Percentiles rank a stretch among this genome's conserved stretches.
Evolutionary conservation across 2,329 filamentous ascomycete species (phyloP).

Genomic region (Cucurbitaria berberidis): DNA sequence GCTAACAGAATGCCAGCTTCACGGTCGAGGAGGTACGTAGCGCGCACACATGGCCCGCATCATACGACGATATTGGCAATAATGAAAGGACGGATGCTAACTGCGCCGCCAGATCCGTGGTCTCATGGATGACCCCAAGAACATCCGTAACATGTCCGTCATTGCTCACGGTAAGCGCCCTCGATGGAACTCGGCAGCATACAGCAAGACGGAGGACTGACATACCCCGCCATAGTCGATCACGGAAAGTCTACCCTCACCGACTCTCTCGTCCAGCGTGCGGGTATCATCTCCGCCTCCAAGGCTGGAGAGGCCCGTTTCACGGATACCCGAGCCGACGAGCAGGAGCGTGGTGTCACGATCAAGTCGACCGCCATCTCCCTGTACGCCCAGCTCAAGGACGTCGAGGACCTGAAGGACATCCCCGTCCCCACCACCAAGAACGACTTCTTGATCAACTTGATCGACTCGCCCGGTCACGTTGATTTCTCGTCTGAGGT

Average conservation of each 20-base stretch:
- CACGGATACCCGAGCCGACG: conserved; percentile 95
- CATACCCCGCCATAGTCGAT: conserved; percentile 68
- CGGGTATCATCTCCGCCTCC: conserved; percentile 98
- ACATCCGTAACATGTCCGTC: conserved; percentile 96
- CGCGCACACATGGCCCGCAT: conserved; percentile 29
- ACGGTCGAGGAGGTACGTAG: conserved; percentile 83
- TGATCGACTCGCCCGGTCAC: conserved; percentile 99
- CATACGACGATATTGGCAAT: conserved; percentile 21
- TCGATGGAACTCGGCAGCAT: conserved; percentile 18
- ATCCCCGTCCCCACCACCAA: conserved; percentile 88
- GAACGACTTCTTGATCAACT: conserved; percentile 99
- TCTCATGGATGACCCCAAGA: conserved; percentile 79
- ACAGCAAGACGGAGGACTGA: conserved; percentile 29
- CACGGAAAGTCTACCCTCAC: conserved; percentile 99
- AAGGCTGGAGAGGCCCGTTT: conserved; percentile 96
- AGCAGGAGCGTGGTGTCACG: conserved; percentile 99
- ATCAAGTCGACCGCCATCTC: conserved; percentile 99
- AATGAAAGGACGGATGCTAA: conserved; percentile 31
- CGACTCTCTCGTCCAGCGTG: conserved; percentile 98
- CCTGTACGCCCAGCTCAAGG: conserved; percentile 83
- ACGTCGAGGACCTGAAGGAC: conserved; percentile 90
- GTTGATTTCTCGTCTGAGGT: conserved; percentile 99
- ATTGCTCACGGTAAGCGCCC: conserved; percentile 84
- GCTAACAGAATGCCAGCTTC: conserved; percentile 76
- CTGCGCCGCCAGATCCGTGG: conserved; percentile 65